A percentile compares a stretch with the other conserved stretches of the same genome.
These are phyloP conservation scores for Rhodotorula sp. DNA, from an alignment of 1,284 basidiomycete genomes.

Conservation along the genomic window DNA sequence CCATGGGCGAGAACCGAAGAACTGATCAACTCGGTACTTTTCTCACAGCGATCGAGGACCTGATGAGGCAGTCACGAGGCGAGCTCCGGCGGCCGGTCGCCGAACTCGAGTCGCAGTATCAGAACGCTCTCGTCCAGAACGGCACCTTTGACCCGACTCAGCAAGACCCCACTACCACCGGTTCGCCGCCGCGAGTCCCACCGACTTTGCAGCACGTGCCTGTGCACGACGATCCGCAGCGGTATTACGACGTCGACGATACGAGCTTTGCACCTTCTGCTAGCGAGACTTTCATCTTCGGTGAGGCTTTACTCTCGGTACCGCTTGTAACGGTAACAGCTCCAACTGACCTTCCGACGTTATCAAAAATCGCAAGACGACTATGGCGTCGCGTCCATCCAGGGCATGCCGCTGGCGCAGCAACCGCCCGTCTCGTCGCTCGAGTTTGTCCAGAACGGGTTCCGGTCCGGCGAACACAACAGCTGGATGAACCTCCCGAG, in stretches of 20 bases:
- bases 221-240: constrained; percentile 1
- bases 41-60: constrained; percentile 1
- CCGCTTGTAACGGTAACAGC: background rate
- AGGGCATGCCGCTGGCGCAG: constrained; percentile 7
- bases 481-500: constrained; percentile 12
- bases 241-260: background rate
- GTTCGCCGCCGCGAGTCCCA: background rate
- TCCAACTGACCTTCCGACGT: too few relatives aligned
- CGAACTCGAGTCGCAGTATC: background rate
- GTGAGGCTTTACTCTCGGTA: background rate
- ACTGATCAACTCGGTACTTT: background rate
- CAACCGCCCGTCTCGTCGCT: constrained; percentile 1
- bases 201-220: background rate
- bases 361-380: too few relatives aligned
- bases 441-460: constrained; percentile 12
- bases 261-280: background rate
- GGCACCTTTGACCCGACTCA: background rate
- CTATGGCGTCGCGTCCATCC: constrained; percentile 15
- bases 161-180: constrained; percentile 2
- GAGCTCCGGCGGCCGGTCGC: background rate
- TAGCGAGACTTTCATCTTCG: constrained; percentile 20
- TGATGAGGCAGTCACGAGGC: background rate
- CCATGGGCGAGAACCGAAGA: background rate
- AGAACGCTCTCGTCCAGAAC: background rate
- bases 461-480: constrained; percentile 1